Percentiles rank a stretch among this genome's conserved stretches.
Conservation (phyloP, 345 rosid species). For the Syzygium aromaticum region DNA sequence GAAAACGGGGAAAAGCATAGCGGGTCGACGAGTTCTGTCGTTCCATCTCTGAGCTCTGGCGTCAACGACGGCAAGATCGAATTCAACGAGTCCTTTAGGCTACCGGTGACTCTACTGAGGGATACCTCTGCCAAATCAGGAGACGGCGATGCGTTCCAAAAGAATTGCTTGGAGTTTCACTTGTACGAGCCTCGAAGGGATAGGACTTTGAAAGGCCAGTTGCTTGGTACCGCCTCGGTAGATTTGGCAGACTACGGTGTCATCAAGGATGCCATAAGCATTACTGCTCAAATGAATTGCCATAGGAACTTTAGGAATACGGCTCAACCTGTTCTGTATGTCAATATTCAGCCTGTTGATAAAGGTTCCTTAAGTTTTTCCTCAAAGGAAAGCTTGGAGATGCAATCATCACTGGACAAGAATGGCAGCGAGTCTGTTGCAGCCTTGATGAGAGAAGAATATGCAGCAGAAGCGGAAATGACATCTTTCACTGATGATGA, state of each 20-base stretch:
- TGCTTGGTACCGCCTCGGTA: constrained; percentile 64
- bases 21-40: constrained; percentile 56
- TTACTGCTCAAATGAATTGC: constrained; percentile 64
- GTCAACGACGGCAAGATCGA: constrained; percentile 81
- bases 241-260: constrained; percentile 77
- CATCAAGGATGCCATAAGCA: constrained; percentile 32
- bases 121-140: constrained; percentile 49
- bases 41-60: constrained; percentile 68
- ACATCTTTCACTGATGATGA: constrained; percentile 72
- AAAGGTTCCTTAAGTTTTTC: constrained; percentile 36
- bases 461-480: constrained; percentile 72
- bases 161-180: constrained; percentile 61
- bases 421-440: constrained; percentile 65
- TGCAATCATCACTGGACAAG: constrained; percentile 26
- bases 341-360: constrained; percentile 48
- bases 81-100: constrained; percentile 69
- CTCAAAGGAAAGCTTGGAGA: constrained; percentile 22
- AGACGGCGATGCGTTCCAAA: constrained; percentile 43
- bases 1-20: constrained; percentile 68
- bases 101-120: constrained; percentile 54
- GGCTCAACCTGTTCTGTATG: constrained; percentile 56
- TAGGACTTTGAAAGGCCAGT: constrained; percentile 41
- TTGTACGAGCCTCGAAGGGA: constrained; percentile 90
- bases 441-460: constrained; percentile 66
- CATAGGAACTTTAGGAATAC: constrained; percentile 64